phyloP scores from a whole-genome alignment of 1,284 basidiomycete genomes.

The Cryptococcus sp. region DNA sequence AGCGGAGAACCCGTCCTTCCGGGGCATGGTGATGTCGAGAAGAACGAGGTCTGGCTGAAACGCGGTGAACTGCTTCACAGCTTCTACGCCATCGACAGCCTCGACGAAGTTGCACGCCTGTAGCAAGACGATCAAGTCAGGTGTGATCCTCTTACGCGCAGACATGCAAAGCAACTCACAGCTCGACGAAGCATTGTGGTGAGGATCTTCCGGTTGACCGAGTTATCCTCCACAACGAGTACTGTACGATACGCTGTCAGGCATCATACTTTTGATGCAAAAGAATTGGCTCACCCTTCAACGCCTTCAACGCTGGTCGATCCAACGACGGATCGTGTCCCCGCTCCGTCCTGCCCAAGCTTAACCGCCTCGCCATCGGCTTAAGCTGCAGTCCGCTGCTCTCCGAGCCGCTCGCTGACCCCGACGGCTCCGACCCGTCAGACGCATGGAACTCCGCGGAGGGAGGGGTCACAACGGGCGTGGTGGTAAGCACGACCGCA shows the following conservation, averaged over 20 bases:
- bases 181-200: constrained; percentile 39
- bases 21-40: constrained; percentile 50
- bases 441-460: too few species aligned
- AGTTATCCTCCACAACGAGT: constrained; percentile 46
- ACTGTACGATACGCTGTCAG: neutral
- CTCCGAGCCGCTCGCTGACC: too few species aligned
- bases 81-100: constrained; percentile 43
- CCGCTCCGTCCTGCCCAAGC: too few species aligned
- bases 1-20: constrained; percentile 46
- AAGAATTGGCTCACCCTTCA: neutral
- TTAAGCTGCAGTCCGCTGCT: too few species aligned
- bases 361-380: too few species aligned
- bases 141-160: constrained; percentile 1
- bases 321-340: too few species aligned
- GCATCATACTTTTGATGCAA: neutral
- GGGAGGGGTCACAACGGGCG: too few species aligned
- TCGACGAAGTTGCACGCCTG: constrained; percentile 29
- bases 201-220: constrained; percentile 47
- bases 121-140: constrained; percentile 2
- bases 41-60: constrained; percentile 37
- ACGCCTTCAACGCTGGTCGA: neutral
- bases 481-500: too few species aligned
- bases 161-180: constrained; percentile 20
- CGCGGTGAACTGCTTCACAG: constrained; percentile 37
- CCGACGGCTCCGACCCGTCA: too few species aligned